These are phyloP conservation scores for Fusarium pseudocircinatum DNA, from an alignment of 2,329 filamentous ascomycete genomes.

Conservation along the genomic window DNA sequence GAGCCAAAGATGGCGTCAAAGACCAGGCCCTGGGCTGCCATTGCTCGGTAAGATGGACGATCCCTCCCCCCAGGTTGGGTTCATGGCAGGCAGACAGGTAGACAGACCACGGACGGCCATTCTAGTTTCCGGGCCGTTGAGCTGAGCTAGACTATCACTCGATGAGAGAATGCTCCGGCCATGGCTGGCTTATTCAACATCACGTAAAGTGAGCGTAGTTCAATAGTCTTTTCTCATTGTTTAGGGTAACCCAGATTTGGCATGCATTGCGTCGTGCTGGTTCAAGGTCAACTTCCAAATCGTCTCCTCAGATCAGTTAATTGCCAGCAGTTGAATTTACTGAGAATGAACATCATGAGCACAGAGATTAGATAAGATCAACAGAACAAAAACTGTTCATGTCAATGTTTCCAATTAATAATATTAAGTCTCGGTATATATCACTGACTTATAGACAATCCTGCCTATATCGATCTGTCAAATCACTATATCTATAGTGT, in stretches of 20 bases:
- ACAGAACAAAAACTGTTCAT: background rate
- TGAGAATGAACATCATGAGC: background rate
- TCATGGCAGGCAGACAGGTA: background rate
- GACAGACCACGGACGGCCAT: background rate
- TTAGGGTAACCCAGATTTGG: conserved; percentile 4
- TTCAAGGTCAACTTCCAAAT: background rate
- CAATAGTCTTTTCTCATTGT: background rate
- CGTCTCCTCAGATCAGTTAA: background rate
- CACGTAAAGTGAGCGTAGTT: background rate
- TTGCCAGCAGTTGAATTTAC: background rate
- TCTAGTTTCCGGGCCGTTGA: conserved; percentile 36
- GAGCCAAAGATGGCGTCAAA: conserved; percentile 38
- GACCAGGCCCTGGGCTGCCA: conserved; percentile 6
- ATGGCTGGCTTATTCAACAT: conserved; percentile 6
- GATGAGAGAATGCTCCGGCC: conserved; percentile 14
- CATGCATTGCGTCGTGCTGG: background rate
- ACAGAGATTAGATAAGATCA: background rate
- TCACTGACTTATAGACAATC: background rate
- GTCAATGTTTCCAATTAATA: background rate
- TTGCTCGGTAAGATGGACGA: conserved; percentile 33
- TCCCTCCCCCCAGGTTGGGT: conserved; percentile 27
- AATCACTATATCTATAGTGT: background rate
- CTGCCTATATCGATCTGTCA: conserved; percentile 13
- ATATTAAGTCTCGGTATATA: background rate
- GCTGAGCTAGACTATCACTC: conserved; percentile 4